Evolutionary conservation across 306 rosid species (phyloP).

Genomic region (Fagus sylvatica): DNA sequence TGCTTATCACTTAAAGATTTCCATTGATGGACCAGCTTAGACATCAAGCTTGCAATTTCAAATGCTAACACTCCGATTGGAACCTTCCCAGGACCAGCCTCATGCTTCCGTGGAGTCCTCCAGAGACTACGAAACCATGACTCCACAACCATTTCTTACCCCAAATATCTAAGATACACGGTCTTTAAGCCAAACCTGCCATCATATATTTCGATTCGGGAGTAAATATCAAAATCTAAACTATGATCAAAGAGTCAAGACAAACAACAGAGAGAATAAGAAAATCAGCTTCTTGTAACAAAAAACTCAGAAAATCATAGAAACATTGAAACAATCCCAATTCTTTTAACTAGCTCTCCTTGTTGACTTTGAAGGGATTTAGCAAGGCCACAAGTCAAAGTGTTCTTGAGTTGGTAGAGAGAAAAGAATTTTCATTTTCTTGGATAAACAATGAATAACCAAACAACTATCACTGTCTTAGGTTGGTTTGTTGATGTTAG

Average conservation of each 20-base stretch:
- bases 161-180: slow-evolving; percentile 28
- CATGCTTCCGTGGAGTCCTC: slow-evolving; percentile 72
- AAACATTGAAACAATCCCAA: background rate
- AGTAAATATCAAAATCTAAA: slow-evolving; percentile 7
- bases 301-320: background rate
- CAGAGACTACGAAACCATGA: slow-evolving; percentile 88
- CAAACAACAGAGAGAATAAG: background rate
- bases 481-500: background rate
- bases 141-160: slow-evolving; percentile 65
- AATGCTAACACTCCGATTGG: slow-evolving; percentile 84
- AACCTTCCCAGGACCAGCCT: slow-evolving; percentile 54
- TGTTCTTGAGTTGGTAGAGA: background rate
- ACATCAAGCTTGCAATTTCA: slow-evolving; percentile 94
- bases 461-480: background rate
- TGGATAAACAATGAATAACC: background rate
- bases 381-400: background rate
- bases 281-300: background rate
- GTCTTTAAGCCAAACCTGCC: slow-evolving; percentile 37
- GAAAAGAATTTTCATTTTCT: background rate
- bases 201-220: slow-evolving; percentile 38
- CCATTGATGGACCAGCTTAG: slow-evolving; percentile 90
- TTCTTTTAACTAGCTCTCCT: background rate
- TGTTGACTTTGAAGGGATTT: background rate
- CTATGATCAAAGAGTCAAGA: background rate
- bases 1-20: slow-evolving; percentile 80